phyloP scores from a whole-genome alignment of 1,284 basidiomycete genomes.

The Vanrija sp. region DNA sequence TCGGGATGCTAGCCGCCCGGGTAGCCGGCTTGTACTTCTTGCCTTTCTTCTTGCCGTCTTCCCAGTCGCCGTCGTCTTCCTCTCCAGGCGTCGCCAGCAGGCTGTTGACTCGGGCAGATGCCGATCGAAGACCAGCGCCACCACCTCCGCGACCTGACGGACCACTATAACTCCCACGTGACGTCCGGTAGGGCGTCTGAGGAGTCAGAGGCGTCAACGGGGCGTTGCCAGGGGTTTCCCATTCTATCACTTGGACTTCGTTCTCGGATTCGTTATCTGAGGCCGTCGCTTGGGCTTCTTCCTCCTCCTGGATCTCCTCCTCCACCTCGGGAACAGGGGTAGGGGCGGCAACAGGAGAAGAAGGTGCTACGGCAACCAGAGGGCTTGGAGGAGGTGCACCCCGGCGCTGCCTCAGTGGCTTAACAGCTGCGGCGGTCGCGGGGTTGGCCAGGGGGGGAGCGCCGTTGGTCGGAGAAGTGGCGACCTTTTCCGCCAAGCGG shows the following conservation, averaged over 20 bases:
- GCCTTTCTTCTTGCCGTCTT: slow-evolving; percentile 8
- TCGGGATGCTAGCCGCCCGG: slow-evolving; percentile 9
- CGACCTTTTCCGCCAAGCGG: slow-evolving; percentile 34
- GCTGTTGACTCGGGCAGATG: not conserved
- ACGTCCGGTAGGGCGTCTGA: no score
- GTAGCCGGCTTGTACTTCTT: slow-evolving; percentile 13
- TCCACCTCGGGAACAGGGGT: no score
- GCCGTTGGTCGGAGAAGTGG: no score
- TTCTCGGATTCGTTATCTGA: not conserved
- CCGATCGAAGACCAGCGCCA: not conserved
- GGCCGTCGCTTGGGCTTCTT: not conserved
- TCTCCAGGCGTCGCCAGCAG: not conserved
- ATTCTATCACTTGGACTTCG: slow-evolving; percentile 16
- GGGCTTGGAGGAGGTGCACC: no score
- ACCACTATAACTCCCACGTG: not conserved
- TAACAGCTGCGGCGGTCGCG: no score
- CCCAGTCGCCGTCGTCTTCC: slow-evolving; percentile 8
- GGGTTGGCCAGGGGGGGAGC: slow-evolving; percentile 32
- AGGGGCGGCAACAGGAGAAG: no score
- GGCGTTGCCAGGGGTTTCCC: slow-evolving; percentile 1
- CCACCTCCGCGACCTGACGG: not conserved
- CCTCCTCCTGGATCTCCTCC: not conserved
- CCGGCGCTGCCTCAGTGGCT: no score
- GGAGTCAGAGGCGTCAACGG: no score
- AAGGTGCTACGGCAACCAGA: no score